These are phyloP conservation scores for Septoria linicola DNA, from an alignment of 2,329 filamentous ascomycete species.

Conservation along the genomic window DNA sequence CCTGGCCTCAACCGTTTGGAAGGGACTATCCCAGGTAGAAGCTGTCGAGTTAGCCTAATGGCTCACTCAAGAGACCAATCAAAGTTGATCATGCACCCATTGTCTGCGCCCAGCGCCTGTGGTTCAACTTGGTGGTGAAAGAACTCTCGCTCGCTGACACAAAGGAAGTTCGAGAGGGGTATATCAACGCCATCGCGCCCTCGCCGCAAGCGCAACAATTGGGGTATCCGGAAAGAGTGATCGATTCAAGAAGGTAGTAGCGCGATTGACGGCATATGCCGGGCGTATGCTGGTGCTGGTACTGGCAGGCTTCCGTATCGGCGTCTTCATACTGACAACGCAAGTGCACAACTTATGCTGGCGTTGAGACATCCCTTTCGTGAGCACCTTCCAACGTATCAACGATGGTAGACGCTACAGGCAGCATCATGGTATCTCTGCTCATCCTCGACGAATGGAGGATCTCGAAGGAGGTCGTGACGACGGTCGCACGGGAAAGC, in stretches of 20 bases:
- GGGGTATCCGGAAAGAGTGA: slow-evolving; percentile 16
- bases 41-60: neutral
- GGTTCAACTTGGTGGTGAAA: slow-evolving; percentile 4
- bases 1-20: neutral
- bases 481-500: slow-evolving; percentile 17
- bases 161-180: slow-evolving; percentile 1
- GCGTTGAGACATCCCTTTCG: too few species aligned
- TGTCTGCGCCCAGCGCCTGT: slow-evolving; percentile 9
- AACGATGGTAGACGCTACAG: too few species aligned
- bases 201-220: slow-evolving; percentile 17
- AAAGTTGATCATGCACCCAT: slow-evolving; percentile 7
- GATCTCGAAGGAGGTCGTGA: slow-evolving; percentile 14
- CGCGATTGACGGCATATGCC: neutral
- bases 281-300: too few species aligned
- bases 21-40: slow-evolving; percentile 1
- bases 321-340: too few species aligned
- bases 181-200: slow-evolving; percentile 15
- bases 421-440: too few species aligned
- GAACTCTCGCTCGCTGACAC: slow-evolving; percentile 10
- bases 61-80: slow-evolving; percentile 6
- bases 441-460: slow-evolving; percentile 12
- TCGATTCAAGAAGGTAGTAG: neutral
- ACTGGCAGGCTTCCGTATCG: neutral
- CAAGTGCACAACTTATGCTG: too few species aligned
- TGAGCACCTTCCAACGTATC: too few species aligned